Conservation (phyloP, 75 land plant species). For the Isoetes taiwanensis region DNA sequence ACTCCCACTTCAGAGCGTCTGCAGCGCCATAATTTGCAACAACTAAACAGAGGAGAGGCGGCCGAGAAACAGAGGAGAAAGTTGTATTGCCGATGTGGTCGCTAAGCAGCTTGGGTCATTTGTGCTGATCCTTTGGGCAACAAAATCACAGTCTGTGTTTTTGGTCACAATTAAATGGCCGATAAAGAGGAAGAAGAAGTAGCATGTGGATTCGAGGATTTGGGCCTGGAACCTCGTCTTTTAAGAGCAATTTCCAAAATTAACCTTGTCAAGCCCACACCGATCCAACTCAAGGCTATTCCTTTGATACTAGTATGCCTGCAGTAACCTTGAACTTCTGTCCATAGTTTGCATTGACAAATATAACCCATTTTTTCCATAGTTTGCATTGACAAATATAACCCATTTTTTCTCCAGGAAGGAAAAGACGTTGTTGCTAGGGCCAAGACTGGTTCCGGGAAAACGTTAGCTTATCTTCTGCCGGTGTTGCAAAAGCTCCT, state of each 20-base stretch:
- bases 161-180: neutral
- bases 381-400: too few relatives aligned
- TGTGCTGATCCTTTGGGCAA: too few relatives aligned
- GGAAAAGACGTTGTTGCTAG: slow-evolving; percentile 91
- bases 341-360: too few relatives aligned
- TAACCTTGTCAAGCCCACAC: slow-evolving; percentile 46
- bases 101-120: too few relatives aligned
- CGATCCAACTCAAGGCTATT: slow-evolving; percentile 68
- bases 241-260: slow-evolving; percentile 56
- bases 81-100: too few relatives aligned
- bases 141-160: neutral
- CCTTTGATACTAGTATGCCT: slow-evolving; percentile 57
- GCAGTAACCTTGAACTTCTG: too few relatives aligned
- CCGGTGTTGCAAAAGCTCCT: slow-evolving; percentile 76
- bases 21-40: too few relatives aligned
- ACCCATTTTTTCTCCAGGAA: slow-evolving; percentile 46
- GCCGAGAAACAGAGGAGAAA: too few relatives aligned
- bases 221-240: slow-evolving; percentile 71
- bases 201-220: slow-evolving; percentile 52
- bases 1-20: too few relatives aligned
- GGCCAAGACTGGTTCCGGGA: slow-evolving; percentile 94
- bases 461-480: slow-evolving; percentile 79
- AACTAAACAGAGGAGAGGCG: too few relatives aligned
- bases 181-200: slow-evolving; percentile 32
- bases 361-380: too few relatives aligned